Conservation (phyloP, 495 filamentous ascomycete genomes). For the Lophiostoma macrostomum region DNA sequence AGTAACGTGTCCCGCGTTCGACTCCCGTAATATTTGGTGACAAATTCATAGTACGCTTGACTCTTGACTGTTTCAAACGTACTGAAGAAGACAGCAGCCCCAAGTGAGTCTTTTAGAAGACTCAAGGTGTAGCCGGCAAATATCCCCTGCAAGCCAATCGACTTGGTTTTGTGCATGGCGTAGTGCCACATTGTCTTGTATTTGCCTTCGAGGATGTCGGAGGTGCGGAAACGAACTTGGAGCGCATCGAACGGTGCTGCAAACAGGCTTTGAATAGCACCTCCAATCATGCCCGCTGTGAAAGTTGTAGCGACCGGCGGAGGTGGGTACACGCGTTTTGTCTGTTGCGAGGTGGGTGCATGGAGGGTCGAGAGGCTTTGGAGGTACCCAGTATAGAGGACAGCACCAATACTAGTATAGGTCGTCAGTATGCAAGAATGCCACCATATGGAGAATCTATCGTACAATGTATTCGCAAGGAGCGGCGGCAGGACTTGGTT, state of each 20-base stretch:
- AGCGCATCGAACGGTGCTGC: conserved; percentile 89
- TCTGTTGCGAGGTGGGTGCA: conserved; percentile 63
- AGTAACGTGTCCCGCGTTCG: conserved; percentile 43
- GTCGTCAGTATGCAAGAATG: background rate
- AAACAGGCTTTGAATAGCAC: conserved; percentile 71
- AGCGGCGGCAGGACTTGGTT: conserved; percentile 85
- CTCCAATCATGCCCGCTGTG: conserved; percentile 72
- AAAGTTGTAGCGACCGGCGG: conserved; percentile 65
- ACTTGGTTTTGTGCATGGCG: conserved; percentile 63
- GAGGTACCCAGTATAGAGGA: conserved; percentile 85
- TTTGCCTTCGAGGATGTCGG: conserved; percentile 62
- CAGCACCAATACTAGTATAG: conserved; percentile 64
- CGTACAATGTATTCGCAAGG: conserved; percentile 71
- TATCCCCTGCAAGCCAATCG: conserved; percentile 76
- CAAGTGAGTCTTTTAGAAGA: conserved; percentile 76
- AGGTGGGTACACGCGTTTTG: conserved; percentile 73
- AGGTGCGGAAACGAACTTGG: conserved; percentile 71
- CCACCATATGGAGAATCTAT: background rate
- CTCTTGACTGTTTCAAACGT: conserved; percentile 85
- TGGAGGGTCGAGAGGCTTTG: conserved; percentile 72
- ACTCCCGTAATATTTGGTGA: conserved; percentile 72
- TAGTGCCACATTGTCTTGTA: conserved; percentile 85
- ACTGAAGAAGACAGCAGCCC: conserved; percentile 79
- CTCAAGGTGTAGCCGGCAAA: conserved; percentile 80
- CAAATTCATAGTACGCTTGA: conserved; percentile 77